Evolutionary conservation across 2,329 filamentous ascomycete species (phyloP).

Genomic region (Penicillium fuscoglaucum): DNA sequence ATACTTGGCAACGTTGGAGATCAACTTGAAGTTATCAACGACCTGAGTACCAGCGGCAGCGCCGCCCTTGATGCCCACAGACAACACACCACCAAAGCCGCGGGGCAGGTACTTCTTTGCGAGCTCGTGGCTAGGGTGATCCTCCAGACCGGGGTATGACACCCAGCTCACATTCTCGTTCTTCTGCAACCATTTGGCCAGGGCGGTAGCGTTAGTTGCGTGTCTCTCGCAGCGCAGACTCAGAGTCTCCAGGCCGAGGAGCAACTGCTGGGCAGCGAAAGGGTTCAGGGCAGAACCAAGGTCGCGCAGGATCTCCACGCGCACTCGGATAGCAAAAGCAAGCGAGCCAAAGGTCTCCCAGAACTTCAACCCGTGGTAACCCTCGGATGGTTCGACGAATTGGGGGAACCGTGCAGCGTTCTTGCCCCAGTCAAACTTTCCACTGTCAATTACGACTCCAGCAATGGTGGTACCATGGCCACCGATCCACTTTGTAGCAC

Average conservation of each 20-base stretch:
- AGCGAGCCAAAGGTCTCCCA: conserved; percentile 86
- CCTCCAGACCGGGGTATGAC: conserved; percentile 84
- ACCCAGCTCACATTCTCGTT: conserved; percentile 89
- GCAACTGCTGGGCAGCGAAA: conserved; percentile 87
- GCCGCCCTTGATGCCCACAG: conserved; percentile 89
- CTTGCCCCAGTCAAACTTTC: conserved; percentile 92
- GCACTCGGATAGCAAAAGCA: conserved; percentile 81
- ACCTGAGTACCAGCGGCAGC: conserved; percentile 79
- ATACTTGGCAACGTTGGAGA: conserved; percentile 89
- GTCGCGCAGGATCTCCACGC: conserved; percentile 88
- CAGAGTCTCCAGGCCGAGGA: conserved; percentile 87
- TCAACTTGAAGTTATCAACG: conserved; percentile 91
- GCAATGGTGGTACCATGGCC: conserved; percentile 91
- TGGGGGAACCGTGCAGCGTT: conserved; percentile 84
- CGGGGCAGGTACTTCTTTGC: conserved; percentile 85
- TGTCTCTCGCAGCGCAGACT: conserved; percentile 84
- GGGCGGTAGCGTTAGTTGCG: conserved; percentile 74
- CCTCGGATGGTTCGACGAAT: conserved; percentile 79
- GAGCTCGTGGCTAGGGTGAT: conserved; percentile 73
- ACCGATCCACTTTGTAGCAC: conserved; percentile 95
- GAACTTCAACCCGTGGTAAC: conserved; percentile 92
- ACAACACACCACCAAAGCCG: conserved; percentile 87
- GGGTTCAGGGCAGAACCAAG: conserved; percentile 80
- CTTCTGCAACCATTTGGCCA: conserved; percentile 80
- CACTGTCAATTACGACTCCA: conserved; percentile 81